These are phyloP conservation scores for Tausonia pullulans DNA, from an alignment of 1,284 basidiomycete species.

Conservation along the genomic window DNA sequence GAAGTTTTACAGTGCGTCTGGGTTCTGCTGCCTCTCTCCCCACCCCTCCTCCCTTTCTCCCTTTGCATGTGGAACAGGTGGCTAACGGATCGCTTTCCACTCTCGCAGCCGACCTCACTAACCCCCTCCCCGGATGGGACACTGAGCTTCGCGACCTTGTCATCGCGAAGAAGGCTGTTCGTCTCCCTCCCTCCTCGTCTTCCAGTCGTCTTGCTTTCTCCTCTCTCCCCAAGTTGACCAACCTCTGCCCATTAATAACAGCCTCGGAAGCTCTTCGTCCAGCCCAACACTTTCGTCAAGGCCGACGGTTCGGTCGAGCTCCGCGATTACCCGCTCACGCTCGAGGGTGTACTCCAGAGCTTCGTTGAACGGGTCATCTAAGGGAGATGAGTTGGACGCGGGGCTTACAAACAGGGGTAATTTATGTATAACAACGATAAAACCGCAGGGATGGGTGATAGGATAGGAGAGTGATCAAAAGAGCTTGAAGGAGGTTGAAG, in stretches of 20 bases:
- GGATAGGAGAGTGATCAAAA: too few species aligned
- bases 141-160: slow-evolving; percentile 5
- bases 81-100: background rate
- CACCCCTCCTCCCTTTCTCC: background rate
- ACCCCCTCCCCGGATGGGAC: background rate
- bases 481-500: too few species aligned
- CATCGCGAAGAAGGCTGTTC: background rate
- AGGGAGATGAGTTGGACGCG: too few species aligned
- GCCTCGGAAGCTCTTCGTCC: slow-evolving; percentile 7
- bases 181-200: background rate
- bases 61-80: background rate
- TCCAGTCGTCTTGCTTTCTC: background rate
- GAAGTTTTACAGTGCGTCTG: background rate
- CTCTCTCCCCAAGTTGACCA: background rate
- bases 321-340: background rate
- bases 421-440: too few species aligned
- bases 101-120: background rate
- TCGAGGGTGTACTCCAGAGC: background rate
- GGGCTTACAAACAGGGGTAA: too few species aligned
- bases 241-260: background rate
- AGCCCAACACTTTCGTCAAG: slow-evolving; percentile 4
- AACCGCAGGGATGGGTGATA: too few species aligned
- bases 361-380: background rate
- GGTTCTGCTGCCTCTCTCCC: background rate
- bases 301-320: background rate